phyloP scores from a whole-genome alignment of 495 filamentous ascomycete genomes.

The Sordaria brevicollis region DNA sequence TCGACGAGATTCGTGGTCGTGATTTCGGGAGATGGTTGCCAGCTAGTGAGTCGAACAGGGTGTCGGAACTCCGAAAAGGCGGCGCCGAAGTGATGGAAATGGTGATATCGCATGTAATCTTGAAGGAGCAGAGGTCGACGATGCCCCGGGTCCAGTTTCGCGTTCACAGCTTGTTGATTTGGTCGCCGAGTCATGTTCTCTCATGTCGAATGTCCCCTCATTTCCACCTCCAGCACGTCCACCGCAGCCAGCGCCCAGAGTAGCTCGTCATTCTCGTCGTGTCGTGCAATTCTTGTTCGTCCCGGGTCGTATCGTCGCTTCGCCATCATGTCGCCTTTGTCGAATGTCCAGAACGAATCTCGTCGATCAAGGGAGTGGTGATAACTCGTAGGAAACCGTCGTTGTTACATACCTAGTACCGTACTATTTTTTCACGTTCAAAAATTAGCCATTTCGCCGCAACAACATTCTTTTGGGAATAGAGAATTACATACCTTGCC shows the following conservation, averaged over 20 bases:
- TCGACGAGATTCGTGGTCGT: neutral
- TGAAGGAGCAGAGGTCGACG: neutral
- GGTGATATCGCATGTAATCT: neutral
- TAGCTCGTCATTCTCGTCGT: neutral
- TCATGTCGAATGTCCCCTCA: neutral
- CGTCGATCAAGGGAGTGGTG: neutral
- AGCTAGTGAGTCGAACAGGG: neutral
- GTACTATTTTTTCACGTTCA: constrained; percentile 33
- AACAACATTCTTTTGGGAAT: neutral
- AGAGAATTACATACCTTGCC: constrained; percentile 35
- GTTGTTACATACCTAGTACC: constrained; percentile 42
- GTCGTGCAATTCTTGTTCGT: neutral
- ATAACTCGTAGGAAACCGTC: constrained; percentile 3
- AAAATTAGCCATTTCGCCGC: constrained; percentile 1
- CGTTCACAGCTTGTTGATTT: neutral
- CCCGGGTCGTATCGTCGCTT: neutral
- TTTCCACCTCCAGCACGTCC: neutral
- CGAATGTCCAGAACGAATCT: neutral
- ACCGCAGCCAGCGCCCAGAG: neutral
- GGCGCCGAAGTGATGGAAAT: neutral
- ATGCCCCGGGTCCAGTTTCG: neutral
- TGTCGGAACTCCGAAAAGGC: neutral
- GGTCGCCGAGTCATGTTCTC: neutral
- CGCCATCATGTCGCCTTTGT: constrained; percentile 1
- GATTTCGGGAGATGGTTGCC: neutral